These are phyloP conservation scores for Starmerella sp. DNA, from an alignment of 805 yeast genomes.

Conservation along the genomic window DNA sequence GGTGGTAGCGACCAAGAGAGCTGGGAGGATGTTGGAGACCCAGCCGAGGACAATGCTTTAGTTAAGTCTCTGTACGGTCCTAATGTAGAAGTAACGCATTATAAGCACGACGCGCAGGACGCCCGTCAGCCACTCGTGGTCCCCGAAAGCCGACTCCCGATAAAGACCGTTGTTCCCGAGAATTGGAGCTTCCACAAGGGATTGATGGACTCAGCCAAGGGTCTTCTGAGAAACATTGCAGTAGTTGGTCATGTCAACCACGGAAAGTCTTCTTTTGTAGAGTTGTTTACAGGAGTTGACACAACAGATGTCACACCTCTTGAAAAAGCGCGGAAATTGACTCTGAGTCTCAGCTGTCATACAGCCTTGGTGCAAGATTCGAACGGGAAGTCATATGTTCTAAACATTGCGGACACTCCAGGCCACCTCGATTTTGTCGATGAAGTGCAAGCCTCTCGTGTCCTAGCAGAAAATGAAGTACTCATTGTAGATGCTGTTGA, in stretches of 20 bases:
- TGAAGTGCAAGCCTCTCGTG: conserved; percentile 49
- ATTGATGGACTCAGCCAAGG: conserved; percentile 39
- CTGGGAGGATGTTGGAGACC: conserved; percentile 2
- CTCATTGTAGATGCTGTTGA: conserved; percentile 77
- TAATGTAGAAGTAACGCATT: conserved; percentile 36
- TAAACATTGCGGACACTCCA: conserved; percentile 74
- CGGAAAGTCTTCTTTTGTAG: conserved; percentile 73
- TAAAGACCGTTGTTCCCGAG: conserved; percentile 24
- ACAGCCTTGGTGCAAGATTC: conserved; percentile 47
- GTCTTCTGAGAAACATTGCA: conserved; percentile 60
- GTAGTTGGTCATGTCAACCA: conserved; percentile 70
- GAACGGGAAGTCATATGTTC: conserved; percentile 42
- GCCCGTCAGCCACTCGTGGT: conserved; percentile 54
- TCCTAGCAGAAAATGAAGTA: conserved; percentile 53
- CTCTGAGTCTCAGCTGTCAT: conserved; percentile 53
- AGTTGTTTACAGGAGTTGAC: conserved; percentile 29
- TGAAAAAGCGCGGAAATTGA: conserved; percentile 59
- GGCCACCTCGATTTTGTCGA: conserved; percentile 83
- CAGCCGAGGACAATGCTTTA: conserved; percentile 15
- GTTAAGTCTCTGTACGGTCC: conserved; percentile 10
- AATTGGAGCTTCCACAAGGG: conserved; percentile 42
- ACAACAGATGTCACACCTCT: not conserved
- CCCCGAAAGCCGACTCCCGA: conserved; percentile 48
- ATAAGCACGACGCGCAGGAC: conserved; percentile 42
- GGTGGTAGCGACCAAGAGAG: conserved; percentile 8